Evolutionary conservation across 768 basidiomycete genomes (phyloP).

Genomic region (Mycena leptocephala): DNA sequence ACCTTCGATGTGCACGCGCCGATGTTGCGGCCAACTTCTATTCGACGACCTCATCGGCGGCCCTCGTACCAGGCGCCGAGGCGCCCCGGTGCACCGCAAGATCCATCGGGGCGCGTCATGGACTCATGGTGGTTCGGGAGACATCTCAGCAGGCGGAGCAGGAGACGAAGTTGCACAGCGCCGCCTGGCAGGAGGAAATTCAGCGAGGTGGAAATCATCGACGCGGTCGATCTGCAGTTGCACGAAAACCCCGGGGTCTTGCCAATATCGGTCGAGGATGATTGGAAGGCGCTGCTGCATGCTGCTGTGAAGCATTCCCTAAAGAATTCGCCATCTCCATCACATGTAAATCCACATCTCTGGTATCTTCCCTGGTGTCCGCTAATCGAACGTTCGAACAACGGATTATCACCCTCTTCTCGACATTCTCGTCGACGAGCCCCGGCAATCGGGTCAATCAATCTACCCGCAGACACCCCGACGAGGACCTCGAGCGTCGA

Average conservation of each 20-base stretch:
- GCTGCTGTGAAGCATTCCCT: conserved; percentile 88
- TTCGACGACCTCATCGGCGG: conserved; percentile 66
- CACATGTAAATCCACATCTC: conserved; percentile 39
- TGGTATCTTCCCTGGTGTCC: conserved; percentile 30
- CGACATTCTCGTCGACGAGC: conserved; percentile 43
- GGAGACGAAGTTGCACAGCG: conserved; percentile 76
- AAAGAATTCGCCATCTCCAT: conserved; percentile 70
- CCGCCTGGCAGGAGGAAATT: conserved; percentile 58
- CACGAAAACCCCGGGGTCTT: conserved; percentile 68
- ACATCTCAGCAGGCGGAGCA: conserved; percentile 85
- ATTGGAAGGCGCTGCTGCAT: conserved; percentile 81
- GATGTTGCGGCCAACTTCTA: conserved; percentile 76
- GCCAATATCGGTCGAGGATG: conserved; percentile 71
- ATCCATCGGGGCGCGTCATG: conserved; percentile 70
- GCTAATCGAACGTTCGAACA: conserved; percentile 56
- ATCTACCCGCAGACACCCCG: conserved; percentile 43
- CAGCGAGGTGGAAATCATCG: conserved; percentile 71
- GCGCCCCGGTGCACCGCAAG: conserved; percentile 52
- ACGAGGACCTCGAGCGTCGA: conserved; percentile 54
- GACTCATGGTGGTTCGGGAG: conserved; percentile 90
- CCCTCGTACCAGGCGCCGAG: conserved; percentile 56
- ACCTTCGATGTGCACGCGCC: conserved; percentile 59
- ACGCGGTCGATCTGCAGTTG: conserved; percentile 84
- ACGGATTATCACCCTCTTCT: conserved; percentile 59
- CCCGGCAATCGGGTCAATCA: conserved; percentile 49